Percentiles rank a stretch among this genome's conserved stretches.
Evolutionary conservation across 129 eudicot species (phyloP).

Genomic region (Lonicera japonica): DNA sequence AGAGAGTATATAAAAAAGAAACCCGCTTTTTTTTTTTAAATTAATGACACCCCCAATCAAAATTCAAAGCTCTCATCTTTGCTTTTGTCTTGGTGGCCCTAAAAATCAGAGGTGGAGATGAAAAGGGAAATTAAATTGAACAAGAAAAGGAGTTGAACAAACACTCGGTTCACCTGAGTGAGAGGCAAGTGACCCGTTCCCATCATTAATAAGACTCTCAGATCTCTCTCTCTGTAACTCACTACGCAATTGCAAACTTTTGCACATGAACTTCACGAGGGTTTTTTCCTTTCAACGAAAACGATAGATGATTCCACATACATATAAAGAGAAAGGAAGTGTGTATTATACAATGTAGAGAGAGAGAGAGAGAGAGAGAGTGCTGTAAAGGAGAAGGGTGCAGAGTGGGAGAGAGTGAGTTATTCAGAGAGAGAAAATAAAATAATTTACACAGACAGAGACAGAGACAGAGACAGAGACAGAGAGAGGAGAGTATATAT

Average conservation of each 20-base stretch:
- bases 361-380: neutral
- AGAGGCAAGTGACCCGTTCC: conserved; percentile 66
- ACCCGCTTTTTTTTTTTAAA: no score
- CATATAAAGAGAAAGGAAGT: no score
- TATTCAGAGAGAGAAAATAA: neutral
- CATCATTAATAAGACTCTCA: conserved; percentile 33
- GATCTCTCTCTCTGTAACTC: conserved; percentile 12
- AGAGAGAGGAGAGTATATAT: no score
- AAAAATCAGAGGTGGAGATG: conserved; percentile 10
- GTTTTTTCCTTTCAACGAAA: conserved; percentile 16
- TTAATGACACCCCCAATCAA: neutral
- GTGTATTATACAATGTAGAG: neutral
- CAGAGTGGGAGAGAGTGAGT: neutral
- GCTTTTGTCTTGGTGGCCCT: conserved; percentile 19
- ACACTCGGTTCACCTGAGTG: conserved; percentile 46
- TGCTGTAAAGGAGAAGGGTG: neutral
- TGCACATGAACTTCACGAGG: conserved; percentile 39
- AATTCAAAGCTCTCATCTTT: neutral
- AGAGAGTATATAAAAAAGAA: neutral
- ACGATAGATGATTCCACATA: conserved; percentile 37
- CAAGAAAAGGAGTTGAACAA: conserved; percentile 7
- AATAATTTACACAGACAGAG: no score
- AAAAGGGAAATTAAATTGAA: neutral
- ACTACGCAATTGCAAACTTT: neutral
- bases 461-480: no score